Base-by-base conservation (phyloP, 441 rosid genomes). In the Breynia disticha region DNA sequence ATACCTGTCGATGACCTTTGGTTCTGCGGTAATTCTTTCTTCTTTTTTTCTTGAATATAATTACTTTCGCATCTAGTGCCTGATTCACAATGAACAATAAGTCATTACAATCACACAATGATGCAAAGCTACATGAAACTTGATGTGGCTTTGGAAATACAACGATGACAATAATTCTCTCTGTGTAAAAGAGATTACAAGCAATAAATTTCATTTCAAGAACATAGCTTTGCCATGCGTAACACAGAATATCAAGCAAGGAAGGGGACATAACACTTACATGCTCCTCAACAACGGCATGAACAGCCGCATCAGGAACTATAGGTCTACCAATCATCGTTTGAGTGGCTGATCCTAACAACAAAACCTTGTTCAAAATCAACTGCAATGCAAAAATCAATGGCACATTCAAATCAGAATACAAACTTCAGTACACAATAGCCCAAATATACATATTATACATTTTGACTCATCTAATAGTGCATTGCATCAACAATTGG, bases 271-370 rank as follows among this genome's bases (percentile, higher is more conserved):
- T 28, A 28, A 22, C 28, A 71, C 95, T 82, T 69, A 91, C 98
- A 72, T 88, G 98, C 67, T 91, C 94, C 81, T 91, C 98, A 4
- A 88, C 97, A 62, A 91, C 77, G 49, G 97, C 97, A 74, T 88
- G 91, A 56, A 91, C 95, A 58, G 76, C 71, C 10, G 91, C 89
- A 60, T 82, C 86, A 28, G 85, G 90, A 60, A 91, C 67, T n/a
- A 67, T 72, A 19, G 97, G 97, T 66, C 97, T 70, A 46, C 97
- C 98, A 10, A 88, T 60, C 21, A 88, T 73, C 18, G 98, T 82
- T 68, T 88, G 87, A 62, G 74, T 56, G 37, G 66, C 60, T 16
- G 98, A 82, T 44, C 97, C 97, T 61, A 91, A 63, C 69, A 91
- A 62, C 54, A 84, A 79, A 63, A 91, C 91, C 80, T 82, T 91